A percentile compares a stretch with the other conserved stretches of the same genome.
These are phyloP conservation scores for Leucocoprinus sp. DNA, from an alignment of 768 basidiomycete species.

Conservation along the genomic window DNA sequence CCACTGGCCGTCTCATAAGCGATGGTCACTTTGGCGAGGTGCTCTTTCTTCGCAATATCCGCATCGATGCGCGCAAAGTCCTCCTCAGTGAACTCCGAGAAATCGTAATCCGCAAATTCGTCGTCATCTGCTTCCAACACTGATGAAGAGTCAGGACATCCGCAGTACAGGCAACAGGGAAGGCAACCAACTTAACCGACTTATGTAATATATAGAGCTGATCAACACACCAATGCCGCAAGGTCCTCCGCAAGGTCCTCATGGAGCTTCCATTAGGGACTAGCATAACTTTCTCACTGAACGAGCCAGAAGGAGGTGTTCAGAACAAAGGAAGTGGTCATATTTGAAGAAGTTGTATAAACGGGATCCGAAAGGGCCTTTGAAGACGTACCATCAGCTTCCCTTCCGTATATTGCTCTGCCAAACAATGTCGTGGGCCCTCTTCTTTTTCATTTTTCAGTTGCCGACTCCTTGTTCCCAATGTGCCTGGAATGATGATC, in stretches of 20 bases:
- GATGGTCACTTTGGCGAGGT: slow-evolving; percentile 7
- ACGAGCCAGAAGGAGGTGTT: not conserved
- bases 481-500: slow-evolving; percentile 16
- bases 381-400: not conserved
- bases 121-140: slow-evolving; percentile 21
- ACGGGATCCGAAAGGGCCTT: no score
- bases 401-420: not conserved
- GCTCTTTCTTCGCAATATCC: slow-evolving; percentile 16
- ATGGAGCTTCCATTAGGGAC: no score
- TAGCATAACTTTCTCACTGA: slow-evolving; percentile 1
- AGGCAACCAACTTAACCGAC: not conserved
- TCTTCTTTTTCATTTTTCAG: not conserved
- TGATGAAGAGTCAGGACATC: not conserved
- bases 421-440: not conserved
- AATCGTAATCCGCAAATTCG: slow-evolving; percentile 35
- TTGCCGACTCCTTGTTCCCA: not conserved
- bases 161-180: no score
- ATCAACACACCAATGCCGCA: no score
- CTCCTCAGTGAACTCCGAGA: slow-evolving; percentile 49
- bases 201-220: no score
- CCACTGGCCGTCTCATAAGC: slow-evolving; percentile 3
- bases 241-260: no score
- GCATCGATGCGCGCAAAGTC: slow-evolving; percentile 47
- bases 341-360: slow-evolving; percentile 3
- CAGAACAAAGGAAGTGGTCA: not conserved